Evolutionary conservation across 495 filamentous ascomycete genomes (phyloP), one percentile per base, ranked within the genome.

Genomic region (Aspergillus biplanus): DNA sequence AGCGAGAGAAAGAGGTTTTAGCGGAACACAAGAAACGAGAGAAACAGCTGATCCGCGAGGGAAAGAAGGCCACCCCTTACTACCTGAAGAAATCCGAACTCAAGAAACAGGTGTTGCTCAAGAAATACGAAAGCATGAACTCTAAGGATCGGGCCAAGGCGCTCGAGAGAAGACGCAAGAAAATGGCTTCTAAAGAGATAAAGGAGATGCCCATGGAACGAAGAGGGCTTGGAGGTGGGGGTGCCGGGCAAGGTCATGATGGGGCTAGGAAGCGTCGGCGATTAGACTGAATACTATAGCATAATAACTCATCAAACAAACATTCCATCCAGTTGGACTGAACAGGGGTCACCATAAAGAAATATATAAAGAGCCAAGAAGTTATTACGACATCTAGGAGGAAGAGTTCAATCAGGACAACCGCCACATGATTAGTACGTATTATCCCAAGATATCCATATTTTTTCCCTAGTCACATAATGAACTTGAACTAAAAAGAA

Each of bases 61-160:
- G 95, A 27, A 97, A 98, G 86, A 87, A 87, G 81, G 95, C 93
- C 81, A 86, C 82, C 73, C 93, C 94, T 6, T 99, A 93, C 71
- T 97, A 89, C 72, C 79, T 97, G 65, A 98, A 98, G 85, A 87
- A 89, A 76, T 87, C 85, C 62, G 93, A 97, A 77, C 82, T 92
- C 77, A 97, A 96, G 86, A 92, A 92, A 78, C 75, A 87, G 72
- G 80, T 92, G 33, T 76, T 97, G 61, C 74, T 90, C 64, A 88
- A 96, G 68, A 87, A 89, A 73, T 97, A 89, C 69, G 80, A 85
- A 64, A 85, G 83, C 58, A 86, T 98, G 85, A 92, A 89, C 78
- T 88, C 87, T 54, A 88, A 87, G 77, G 87, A 97, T 74, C 82
- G 92, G 48, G 88, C 92, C 42, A 89, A 86, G 74, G 87, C 85